Percentiles rank a stretch among this genome's conserved stretches.
Conservation (phyloP, 2,329 filamentous ascomycete genomes). For the Metarhizium humberi region DNA sequence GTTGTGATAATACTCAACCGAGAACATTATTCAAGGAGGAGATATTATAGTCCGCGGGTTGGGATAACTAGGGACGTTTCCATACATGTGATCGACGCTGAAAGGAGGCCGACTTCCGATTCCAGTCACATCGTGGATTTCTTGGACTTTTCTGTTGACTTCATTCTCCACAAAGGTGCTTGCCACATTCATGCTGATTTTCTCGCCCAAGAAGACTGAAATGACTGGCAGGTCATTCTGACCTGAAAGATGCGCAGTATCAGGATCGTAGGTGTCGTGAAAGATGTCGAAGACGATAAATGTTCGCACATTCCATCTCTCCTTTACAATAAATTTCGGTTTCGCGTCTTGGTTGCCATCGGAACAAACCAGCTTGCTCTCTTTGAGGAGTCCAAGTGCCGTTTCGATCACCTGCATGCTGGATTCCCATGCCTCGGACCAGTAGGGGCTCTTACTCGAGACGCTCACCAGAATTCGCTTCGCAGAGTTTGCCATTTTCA, state of each 20-base stretch:
- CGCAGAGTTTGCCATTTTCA: too few relatives aligned
- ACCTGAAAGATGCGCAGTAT: slow-evolving; percentile 5
- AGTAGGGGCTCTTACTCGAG: too few relatives aligned
- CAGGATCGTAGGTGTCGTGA: slow-evolving; percentile 10
- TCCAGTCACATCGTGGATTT: slow-evolving; percentile 3
- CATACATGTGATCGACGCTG: slow-evolving; percentile 5
- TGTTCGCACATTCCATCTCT: neutral
- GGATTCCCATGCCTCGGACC: neutral
- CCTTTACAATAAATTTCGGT: slow-evolving; percentile 4
- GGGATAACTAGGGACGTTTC: neutral
- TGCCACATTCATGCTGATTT: slow-evolving; percentile 1
- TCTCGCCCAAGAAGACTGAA: slow-evolving; percentile 4
- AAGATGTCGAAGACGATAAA: neutral
- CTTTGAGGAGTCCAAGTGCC: neutral
- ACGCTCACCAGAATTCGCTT: too few relatives aligned
- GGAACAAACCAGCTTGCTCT: slow-evolving; percentile 1
- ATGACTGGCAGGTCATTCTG: slow-evolving; percentile 6
- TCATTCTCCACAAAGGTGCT: slow-evolving; percentile 4
- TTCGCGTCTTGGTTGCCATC: neutral
- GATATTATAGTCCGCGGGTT: too few relatives aligned
- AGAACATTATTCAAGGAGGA: too few relatives aligned
- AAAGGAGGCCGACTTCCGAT: slow-evolving; percentile 6
- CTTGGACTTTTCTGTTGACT: slow-evolving; percentile 6
- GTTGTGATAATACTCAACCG: too few relatives aligned
- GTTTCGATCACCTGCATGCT: neutral